Evolutionary conservation across 2,329 filamentous ascomycete species (phyloP), one percentile per base, ranked within the genome.

Genomic region (Colletotrichum truncatum): DNA sequence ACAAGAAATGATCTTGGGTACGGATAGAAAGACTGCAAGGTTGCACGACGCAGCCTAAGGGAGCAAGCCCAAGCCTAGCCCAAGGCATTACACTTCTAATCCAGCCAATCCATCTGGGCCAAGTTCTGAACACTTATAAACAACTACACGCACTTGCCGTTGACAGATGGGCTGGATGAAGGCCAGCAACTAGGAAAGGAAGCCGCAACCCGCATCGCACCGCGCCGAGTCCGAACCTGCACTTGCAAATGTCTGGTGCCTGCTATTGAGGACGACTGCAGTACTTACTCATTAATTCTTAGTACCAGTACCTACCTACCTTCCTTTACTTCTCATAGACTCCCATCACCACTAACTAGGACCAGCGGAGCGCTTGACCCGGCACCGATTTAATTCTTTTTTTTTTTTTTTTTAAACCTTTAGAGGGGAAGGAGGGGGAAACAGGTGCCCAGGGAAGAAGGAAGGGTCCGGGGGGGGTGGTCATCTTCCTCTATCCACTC

Each of bases 341-440:
- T 16, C 16, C 28, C 30, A 58, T 21, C 38, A 48, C 36, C n/a
- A 26, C 11, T 28, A 41, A 28, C 45, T 45, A 45, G 38, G 58
- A 25, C 28, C 26, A 32, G 49, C 54, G 34, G 57, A 53, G 66
- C 66, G 66, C 66, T 68, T 64, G 66, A 53, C 66, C 66, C 64
- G 66, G 66, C 48, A 64, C 64, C 30, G 57, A n/a, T 39, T 52
- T 54, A 55, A 46, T 28, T 53, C 18, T 53, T 41, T 39, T n/a
- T 39, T 14, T 39, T 28, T 53, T 25, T 53, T 41, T 39, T n/a
- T 39, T 14, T 39, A 21, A 49, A 36, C 11, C 41, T 41, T 55
- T 26, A 48, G 28, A 39, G 51, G 51, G 51, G 28, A 66, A 63
- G 43, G 57, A 56, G 51, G 57, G 63, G 57, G n/a, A 63, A 63